These are phyloP conservation scores for Sugiyamaella qingdaonensis DNA, from an alignment of 805 yeast species.

Conservation along the genomic window DNA sequence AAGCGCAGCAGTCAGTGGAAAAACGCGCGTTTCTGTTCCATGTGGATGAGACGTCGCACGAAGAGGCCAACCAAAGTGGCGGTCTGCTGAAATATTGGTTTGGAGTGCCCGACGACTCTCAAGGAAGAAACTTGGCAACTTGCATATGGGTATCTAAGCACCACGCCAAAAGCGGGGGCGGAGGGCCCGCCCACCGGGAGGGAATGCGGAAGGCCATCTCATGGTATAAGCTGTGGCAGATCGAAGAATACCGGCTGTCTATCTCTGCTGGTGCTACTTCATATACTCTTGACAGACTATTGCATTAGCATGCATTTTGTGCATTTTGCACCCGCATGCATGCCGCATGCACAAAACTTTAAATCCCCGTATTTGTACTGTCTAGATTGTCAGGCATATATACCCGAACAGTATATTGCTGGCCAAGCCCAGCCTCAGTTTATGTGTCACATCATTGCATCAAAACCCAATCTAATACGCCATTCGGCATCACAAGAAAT, in stretches of 20 bases:
- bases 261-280: slow-evolving; percentile 16
- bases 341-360: not conserved
- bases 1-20: slow-evolving; percentile 28
- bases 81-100: slow-evolving; percentile 41
- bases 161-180: slow-evolving; percentile 36
- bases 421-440: too few species aligned
- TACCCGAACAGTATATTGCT: too few species aligned
- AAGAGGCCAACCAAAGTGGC: slow-evolving; percentile 37
- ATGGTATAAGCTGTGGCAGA: slow-evolving; percentile 38
- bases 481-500: too few species aligned
- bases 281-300: slow-evolving; percentile 2
- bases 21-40: slow-evolving; percentile 30
- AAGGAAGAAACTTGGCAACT: slow-evolving; percentile 38
- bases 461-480: too few species aligned
- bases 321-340: not conserved
- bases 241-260: slow-evolving; percentile 33
- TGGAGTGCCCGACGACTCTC: slow-evolving; percentile 35
- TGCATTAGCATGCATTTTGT: not conserved
- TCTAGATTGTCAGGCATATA: too few species aligned
- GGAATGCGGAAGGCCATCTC: slow-evolving; percentile 32
- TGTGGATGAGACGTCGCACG: slow-evolving; percentile 35
- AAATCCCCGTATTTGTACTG: not conserved
- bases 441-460: too few species aligned
- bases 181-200: slow-evolving; percentile 33
- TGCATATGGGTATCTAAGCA: slow-evolving; percentile 36